Evolutionary conservation across 345 rosid genomes (phyloP).

Genomic region (Aurinia saxatilis): DNA sequence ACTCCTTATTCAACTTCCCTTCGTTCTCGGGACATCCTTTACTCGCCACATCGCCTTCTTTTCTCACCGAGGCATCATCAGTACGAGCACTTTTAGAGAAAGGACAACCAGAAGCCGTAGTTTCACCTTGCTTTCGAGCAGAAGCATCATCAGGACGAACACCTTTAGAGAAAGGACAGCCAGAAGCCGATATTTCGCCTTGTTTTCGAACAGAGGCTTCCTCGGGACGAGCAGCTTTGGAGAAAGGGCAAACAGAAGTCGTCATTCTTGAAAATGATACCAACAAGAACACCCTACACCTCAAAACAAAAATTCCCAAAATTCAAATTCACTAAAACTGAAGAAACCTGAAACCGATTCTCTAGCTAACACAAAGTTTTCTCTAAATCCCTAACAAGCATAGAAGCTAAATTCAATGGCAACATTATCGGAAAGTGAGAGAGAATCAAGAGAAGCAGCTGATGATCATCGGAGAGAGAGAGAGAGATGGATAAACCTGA

Average conservation of each 20-base stretch:
- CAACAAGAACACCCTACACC: constrained; percentile 16
- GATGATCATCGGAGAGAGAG: neutral
- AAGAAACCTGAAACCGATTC: neutral
- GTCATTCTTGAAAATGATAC: too few relatives aligned
- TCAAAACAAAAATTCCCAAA: neutral
- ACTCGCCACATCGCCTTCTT: neutral
- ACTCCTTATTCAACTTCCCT: constrained; percentile 32
- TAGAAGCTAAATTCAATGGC: neutral
- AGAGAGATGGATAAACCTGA: constrained; percentile 19
- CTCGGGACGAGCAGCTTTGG: constrained; percentile 53
- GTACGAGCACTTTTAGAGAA: constrained; percentile 66
- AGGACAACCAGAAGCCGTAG: constrained; percentile 36
- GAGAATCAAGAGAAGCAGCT: neutral
- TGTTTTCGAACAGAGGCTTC: constrained; percentile 22
- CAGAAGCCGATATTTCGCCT: neutral
- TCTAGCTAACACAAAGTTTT: neutral
- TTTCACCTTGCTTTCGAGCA: constrained; percentile 21
- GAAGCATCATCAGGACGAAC: constrained; percentile 55
- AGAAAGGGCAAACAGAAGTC: constrained; percentile 82
- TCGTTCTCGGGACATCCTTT: constrained; percentile 30
- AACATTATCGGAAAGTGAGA: neutral
- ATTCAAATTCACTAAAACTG: constrained; percentile 6
- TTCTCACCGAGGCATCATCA: constrained; percentile 30
- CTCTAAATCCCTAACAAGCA: neutral
- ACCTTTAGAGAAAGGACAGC: constrained; percentile 62